phyloP scores from a whole-genome alignment of 2,329 filamentous ascomycete species.

The Orbilia ellipsospora region DNA sequence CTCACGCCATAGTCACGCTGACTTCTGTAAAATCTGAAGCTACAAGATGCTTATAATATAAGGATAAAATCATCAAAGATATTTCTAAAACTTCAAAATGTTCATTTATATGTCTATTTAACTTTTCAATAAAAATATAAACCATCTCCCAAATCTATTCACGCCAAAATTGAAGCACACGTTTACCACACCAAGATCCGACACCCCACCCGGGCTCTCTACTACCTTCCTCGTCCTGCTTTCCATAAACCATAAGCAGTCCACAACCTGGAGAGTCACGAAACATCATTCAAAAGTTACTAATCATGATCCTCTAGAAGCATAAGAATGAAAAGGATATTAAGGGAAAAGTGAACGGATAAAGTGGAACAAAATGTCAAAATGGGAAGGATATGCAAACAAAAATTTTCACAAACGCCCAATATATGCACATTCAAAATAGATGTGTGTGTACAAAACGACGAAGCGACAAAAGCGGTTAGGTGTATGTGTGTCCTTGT shows the following conservation, averaged over 20 bases:
- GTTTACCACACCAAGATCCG: background rate
- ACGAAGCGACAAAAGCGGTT: background rate
- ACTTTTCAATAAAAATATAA: too few relatives aligned
- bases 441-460: conserved; percentile 15
- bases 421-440: conserved; percentile 25
- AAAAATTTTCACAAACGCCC: conserved; percentile 27
- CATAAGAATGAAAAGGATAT: conserved; percentile 9
- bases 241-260: conserved; percentile 33
- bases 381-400: conserved; percentile 10
- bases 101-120: too few relatives aligned
- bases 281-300: conserved; percentile 51
- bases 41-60: too few relatives aligned
- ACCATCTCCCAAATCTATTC: background rate
- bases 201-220: conserved; percentile 1
- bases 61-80: too few relatives aligned
- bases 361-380: background rate
- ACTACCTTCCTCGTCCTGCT: conserved; percentile 23
- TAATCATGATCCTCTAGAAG: conserved; percentile 41
- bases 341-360: conserved; percentile 6
- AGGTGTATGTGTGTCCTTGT: background rate
- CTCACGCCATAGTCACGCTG: too few relatives aligned
- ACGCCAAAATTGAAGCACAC: background rate
- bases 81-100: too few relatives aligned
- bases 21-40: too few relatives aligned
- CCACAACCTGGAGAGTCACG: conserved; percentile 49